Evolutionary conservation across 2,329 filamentous ascomycete genomes (phyloP), one percentile per base, ranked within the genome.

Genomic region (Endothia cerciana): DNA sequence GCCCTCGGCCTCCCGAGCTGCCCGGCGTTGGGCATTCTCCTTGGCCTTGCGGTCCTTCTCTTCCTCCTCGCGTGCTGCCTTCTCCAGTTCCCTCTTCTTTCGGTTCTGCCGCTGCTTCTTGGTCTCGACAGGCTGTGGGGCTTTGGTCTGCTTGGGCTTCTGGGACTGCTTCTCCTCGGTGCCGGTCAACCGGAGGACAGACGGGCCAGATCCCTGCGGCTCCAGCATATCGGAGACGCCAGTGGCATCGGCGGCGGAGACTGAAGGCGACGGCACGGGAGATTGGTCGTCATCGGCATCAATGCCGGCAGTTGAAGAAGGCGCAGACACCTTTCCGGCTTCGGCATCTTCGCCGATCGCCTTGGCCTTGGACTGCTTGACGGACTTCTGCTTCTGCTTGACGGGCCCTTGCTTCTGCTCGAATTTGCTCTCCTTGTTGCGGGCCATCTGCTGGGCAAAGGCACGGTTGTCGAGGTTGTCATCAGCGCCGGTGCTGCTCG

Each of bases 91-190:
- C 45, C 87, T 89, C 87, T 97, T 97, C 82, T 91, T 88, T 71
- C 90, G 87, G 81, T 97, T 95, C 82, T 97, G 94, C 67, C 93
- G 89, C 82, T 97, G 92, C 84, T 97, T 97, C 90, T 97, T 97
- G 25, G 90, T 91, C 83, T 97, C 91, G 22, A 85, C 86, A 59
- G 86, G 84, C 77, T 92, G 88, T 70, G 86, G 83, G 49, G 83
- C 81, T 80, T 89, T 87, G 70, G 83, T 79, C 72, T 85, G 82
- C 79, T 88, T 88, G 69, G 83, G 80, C 78, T 89, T 89, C 69
- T 86, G 82, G 79, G 89, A 86, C 74, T 85, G 73, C 66, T 73
- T 72, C 70, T 77, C 75, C 57, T 85, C 73, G 78, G 86, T 75
- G 68, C 89, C 88, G 63, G 91, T 95, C 69, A 98, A 83, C 68